phyloP scores from a whole-genome alignment of 768 basidiomycete species.

The Russula compacta region DNA sequence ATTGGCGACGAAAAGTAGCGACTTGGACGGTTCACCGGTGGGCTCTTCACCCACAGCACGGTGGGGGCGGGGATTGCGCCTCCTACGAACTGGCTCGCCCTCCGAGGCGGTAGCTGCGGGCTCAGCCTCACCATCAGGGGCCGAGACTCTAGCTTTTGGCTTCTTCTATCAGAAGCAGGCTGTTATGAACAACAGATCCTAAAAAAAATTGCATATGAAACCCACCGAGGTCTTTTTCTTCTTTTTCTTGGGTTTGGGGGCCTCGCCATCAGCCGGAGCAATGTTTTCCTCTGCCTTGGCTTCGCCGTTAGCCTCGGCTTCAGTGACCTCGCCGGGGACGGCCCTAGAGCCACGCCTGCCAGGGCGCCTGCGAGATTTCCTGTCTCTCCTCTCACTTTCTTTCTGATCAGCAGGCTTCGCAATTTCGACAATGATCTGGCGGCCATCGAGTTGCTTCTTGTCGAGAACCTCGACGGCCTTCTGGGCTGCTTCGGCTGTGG shows the following conservation, averaged over 20 bases:
- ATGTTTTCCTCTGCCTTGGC: conserved; percentile 49
- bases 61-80: conserved; percentile 45
- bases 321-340: conserved; percentile 82
- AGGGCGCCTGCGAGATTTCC: conserved; percentile 56
- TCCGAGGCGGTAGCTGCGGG: conserved; percentile 34
- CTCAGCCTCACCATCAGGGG: conserved; percentile 31
- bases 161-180: conserved; percentile 44
- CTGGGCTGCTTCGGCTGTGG: conserved; percentile 73
- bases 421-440: conserved; percentile 83
- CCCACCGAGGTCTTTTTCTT: conserved; percentile 62
- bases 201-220: conserved; percentile 9
- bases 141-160: conserved; percentile 30
- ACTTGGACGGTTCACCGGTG: conserved; percentile 79
- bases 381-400: conserved; percentile 74
- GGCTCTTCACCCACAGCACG: conserved; percentile 80
- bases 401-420: conserved; percentile 89
- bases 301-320: conserved; percentile 83
- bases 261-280: conserved; percentile 42
- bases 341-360: conserved; percentile 82
- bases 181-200: conserved; percentile 20
- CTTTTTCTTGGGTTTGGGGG: conserved; percentile 65
- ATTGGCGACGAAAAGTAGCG: conserved; percentile 93
- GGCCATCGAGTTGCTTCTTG: conserved; percentile 84
- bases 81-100: conserved; percentile 43
- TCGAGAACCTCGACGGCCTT: conserved; percentile 79